Evolutionary conservation across 2,329 filamentous ascomycete species (phyloP).

Genomic region (Beauveria caledonica): DNA sequence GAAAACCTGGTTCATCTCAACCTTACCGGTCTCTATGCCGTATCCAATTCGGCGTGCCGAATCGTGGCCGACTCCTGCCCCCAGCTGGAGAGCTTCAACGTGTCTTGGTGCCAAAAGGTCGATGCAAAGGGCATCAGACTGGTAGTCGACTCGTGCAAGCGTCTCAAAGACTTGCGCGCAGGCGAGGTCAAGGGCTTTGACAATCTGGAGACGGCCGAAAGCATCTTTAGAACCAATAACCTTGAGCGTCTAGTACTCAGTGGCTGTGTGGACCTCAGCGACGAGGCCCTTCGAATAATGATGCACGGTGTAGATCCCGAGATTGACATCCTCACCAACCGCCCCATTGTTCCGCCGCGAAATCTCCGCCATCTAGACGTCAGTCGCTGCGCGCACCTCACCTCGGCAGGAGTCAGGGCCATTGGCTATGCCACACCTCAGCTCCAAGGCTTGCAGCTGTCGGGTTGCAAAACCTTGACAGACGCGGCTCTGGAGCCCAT

Average conservation of each 20-base stretch:
- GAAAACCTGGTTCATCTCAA: slow-evolving; percentile 75
- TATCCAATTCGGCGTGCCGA: slow-evolving; percentile 77
- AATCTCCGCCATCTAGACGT: slow-evolving; percentile 78
- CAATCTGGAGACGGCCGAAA: slow-evolving; percentile 60
- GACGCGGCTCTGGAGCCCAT: slow-evolving; percentile 66
- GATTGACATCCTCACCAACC: slow-evolving; percentile 70
- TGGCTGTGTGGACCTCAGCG: slow-evolving; percentile 70
- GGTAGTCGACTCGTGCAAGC: slow-evolving; percentile 64
- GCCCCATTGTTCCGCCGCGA: slow-evolving; percentile 67
- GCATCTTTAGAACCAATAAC: slow-evolving; percentile 71
- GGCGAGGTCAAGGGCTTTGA: slow-evolving; percentile 77
- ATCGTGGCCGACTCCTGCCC: slow-evolving; percentile 77
- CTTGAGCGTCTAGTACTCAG: slow-evolving; percentile 76
- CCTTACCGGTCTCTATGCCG: slow-evolving; percentile 69
- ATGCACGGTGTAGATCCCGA: slow-evolving; percentile 69
- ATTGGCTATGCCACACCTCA: slow-evolving; percentile 69
- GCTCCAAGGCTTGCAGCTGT: slow-evolving; percentile 76
- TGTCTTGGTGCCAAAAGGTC: slow-evolving; percentile 88
- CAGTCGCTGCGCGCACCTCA: slow-evolving; percentile 68
- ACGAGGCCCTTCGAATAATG: slow-evolving; percentile 64
- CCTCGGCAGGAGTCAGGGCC: slow-evolving; percentile 60
- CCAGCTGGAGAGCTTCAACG: slow-evolving; percentile 73
- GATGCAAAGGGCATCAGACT: slow-evolving; percentile 66
- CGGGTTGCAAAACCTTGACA: slow-evolving; percentile 64
- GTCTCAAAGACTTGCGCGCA: slow-evolving; percentile 70